phyloP scores from a whole-genome alignment of 1,284 basidiomycete genomes.

The Anthracocystis setariae region DNA sequence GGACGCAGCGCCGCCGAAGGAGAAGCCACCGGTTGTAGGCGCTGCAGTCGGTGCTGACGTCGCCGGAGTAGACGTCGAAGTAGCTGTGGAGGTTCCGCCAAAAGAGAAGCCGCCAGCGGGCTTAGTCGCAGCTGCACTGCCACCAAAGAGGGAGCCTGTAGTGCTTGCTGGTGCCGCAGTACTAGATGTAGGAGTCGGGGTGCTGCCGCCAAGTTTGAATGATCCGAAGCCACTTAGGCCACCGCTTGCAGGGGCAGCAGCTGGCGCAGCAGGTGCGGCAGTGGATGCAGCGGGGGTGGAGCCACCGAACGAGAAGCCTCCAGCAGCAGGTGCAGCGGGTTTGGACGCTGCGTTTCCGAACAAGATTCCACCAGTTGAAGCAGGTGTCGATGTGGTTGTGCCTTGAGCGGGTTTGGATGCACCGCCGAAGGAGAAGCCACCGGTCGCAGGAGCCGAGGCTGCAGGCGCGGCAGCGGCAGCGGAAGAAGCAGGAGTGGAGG shows the following conservation, averaged over 20 bases:
- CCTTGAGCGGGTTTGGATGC: constrained; percentile 23
- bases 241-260: constrained; percentile 5
- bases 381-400: constrained; percentile 35
- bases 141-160: constrained; percentile 25
- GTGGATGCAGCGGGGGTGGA: constrained; percentile 20
- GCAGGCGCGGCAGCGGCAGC: constrained; percentile 8
- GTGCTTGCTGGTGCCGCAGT: constrained; percentile 2
- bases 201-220: constrained; percentile 38
- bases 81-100: constrained; percentile 23
- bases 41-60: constrained; percentile 34
- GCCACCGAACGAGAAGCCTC: constrained; percentile 46
- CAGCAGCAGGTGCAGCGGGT: constrained; percentile 53
- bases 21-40: constrained; percentile 28
- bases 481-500: constrained; percentile 27
- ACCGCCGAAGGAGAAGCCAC: constrained; percentile 40
- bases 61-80: constrained; percentile 31
- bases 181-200: constrained; percentile 8
- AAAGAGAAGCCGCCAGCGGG: constrained; percentile 58
- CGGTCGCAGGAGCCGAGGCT: constrained; percentile 13
- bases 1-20: constrained; percentile 25
- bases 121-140: constrained; percentile 36
- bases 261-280: constrained; percentile 23
- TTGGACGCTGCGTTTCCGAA: constrained; percentile 49
- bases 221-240: constrained; percentile 35
- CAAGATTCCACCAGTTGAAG: constrained; percentile 42